Percentiles rank a stretch among this genome's conserved stretches.
Evolutionary conservation across 1,284 basidiomycete genomes (phyloP).

Genomic region (Ustilago tritici): DNA sequence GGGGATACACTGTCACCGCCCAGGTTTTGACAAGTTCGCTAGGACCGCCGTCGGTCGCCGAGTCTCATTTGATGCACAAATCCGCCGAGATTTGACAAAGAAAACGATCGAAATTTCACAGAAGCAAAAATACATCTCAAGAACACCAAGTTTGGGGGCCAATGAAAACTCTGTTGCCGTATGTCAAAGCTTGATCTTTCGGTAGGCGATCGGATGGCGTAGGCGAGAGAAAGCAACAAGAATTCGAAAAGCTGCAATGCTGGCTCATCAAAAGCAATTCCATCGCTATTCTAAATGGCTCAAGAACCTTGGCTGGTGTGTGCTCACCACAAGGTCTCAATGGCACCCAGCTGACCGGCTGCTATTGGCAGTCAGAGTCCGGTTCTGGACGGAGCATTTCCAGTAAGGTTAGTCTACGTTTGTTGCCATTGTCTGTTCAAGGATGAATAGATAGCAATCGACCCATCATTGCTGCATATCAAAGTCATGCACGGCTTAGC

Average conservation of each 20-base stretch:
- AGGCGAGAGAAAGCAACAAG: not conserved
- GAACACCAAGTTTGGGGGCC: not conserved
- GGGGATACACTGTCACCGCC: not conserved
- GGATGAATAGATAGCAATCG: not conserved
- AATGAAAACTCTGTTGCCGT: not conserved
- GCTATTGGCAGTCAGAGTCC: not conserved
- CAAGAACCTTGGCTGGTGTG: not conserved
- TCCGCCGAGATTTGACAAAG: not conserved
- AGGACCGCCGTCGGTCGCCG: slow-evolving; percentile 20
- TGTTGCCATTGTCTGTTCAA: not conserved
- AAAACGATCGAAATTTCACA: slow-evolving; percentile 2
- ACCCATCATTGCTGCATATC: not conserved
- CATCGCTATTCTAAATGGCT: not conserved
- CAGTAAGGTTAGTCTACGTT: not conserved
- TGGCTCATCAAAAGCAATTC: not conserved
- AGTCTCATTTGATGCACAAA: slow-evolving; percentile 12
- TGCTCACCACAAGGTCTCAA: not conserved
- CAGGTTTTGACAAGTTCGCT: slow-evolving; percentile 12
- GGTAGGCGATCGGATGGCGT: not conserved
- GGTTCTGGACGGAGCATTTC: slow-evolving; percentile 1
- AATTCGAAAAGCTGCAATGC: not conserved
- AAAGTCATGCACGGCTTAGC: not conserved
- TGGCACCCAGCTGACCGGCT: not conserved
- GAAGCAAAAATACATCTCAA: not conserved
- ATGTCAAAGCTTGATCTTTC: not conserved